These are phyloP conservation scores for Colletotrichum acutatum DNA, from an alignment of 2,329 filamentous ascomycete genomes.

Conservation along the genomic window DNA sequence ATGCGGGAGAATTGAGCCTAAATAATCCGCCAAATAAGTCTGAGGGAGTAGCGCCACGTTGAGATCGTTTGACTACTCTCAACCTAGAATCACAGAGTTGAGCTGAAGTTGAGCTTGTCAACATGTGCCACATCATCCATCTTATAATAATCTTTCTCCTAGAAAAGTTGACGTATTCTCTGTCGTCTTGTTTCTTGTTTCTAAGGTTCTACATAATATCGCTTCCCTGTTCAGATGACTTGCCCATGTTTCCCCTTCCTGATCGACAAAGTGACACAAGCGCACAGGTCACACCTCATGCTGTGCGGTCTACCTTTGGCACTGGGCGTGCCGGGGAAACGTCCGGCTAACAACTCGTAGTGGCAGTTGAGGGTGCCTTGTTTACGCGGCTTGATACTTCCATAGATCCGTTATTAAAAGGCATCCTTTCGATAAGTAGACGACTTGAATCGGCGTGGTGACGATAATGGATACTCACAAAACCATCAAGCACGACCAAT, in stretches of 20 bases:
- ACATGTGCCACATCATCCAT: background rate
- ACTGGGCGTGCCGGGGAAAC: background rate
- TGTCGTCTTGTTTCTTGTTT: background rate
- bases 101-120: background rate
- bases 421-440: too few species aligned
- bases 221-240: constrained; percentile 3
- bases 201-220: background rate
- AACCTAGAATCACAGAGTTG: background rate
- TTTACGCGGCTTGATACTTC: background rate
- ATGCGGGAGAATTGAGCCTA: background rate
- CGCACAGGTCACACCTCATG: constrained; percentile 4
- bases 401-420: too few species aligned
- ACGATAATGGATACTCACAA: too few species aligned
- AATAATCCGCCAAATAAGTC: background rate
- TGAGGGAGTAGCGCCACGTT: background rate
- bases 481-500: too few species aligned
- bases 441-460: too few species aligned
- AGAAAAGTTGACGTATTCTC: too few species aligned
- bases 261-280: background rate
- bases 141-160: background rate
- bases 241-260: constrained; percentile 2
- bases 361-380: background rate
- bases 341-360: background rate
- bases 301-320: background rate
- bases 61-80: background rate